phyloP scores from a whole-genome alignment of 2,329 filamentous ascomycete species.

The Fusarium continuum region DNA sequence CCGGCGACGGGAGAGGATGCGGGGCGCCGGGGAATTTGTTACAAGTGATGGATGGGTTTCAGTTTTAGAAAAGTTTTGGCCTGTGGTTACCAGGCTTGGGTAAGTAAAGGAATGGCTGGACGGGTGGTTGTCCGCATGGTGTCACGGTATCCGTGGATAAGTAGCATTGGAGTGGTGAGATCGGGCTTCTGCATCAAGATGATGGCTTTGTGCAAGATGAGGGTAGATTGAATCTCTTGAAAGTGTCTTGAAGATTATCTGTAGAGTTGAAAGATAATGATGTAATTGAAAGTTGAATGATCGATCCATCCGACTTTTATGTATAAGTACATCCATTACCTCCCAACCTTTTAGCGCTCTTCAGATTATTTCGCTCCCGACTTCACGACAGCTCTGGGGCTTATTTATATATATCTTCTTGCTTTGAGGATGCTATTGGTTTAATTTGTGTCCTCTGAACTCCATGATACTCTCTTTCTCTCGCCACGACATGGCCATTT shows the following conservation, averaged over 20 bases:
- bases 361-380: neutral
- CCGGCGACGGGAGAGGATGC: neutral
- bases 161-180: neutral
- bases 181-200: neutral
- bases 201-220: neutral
- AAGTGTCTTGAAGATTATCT: too few relatives aligned
- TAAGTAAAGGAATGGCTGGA: too few relatives aligned
- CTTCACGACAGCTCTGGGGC: neutral
- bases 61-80: too few relatives aligned
- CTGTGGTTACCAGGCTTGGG: too few relatives aligned
- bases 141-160: neutral
- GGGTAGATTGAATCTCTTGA: too few relatives aligned
- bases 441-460: too few relatives aligned
- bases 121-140: neutral
- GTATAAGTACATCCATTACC: neutral
- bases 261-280: neutral
- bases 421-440: neutral
- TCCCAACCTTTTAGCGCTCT: neutral
- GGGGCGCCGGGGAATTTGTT: neutral
- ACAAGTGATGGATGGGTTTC: neutral
- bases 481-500: too few relatives aligned
- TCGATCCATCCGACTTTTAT: fast-evolving
- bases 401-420: too few relatives aligned
- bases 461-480: too few relatives aligned
- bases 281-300: neutral